Conservation (phyloP, 2,329 filamentous ascomycete genomes). For the Venturia asperata region DNA sequence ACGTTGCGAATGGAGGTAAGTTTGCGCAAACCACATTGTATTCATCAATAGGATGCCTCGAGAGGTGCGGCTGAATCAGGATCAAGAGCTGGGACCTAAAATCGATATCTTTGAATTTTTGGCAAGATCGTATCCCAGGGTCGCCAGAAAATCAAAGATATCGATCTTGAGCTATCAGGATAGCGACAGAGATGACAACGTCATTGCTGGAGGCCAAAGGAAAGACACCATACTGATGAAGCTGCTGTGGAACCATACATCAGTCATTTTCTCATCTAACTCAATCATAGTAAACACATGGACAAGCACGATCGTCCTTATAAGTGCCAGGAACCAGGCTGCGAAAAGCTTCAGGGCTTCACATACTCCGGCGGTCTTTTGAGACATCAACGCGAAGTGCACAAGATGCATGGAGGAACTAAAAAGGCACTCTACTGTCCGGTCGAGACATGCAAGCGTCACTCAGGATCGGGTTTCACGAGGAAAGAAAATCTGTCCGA, state of each 20-base stretch:
- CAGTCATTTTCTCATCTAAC: conserved; percentile 7
- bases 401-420: conserved; percentile 80
- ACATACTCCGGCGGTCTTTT: conserved; percentile 89
- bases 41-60: background rate
- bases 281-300: conserved; percentile 75
- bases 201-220: no score
- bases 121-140: conserved; percentile 7
- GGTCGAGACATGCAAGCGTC: conserved; percentile 79
- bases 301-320: conserved; percentile 95
- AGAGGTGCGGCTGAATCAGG: background rate
- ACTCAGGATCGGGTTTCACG: conserved; percentile 82
- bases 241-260: background rate
- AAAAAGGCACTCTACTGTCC: conserved; percentile 85
- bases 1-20: conserved; percentile 93
- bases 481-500: conserved; percentile 91
- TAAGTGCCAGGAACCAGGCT: conserved; percentile 72
- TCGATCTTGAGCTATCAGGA: background rate
- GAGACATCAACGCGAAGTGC: conserved; percentile 87
- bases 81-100: no score
- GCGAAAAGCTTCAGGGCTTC: conserved; percentile 87
- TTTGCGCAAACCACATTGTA: conserved; percentile 24
- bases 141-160: conserved; percentile 22
- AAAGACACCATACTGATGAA: no score
- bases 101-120: background rate
- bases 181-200: background rate